Percentiles rank a stretch among this genome's conserved stretches.
Conservation (phyloP, 345 rosid genomes). For the sweet orange (Citrus sinensis) region DVS_A1.0 CM039169.1:5458001-5458500, state of each 20-base stretch:
- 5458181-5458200: too few relatives aligned
- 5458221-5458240: background rate
- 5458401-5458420: background rate
- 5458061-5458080: background rate
- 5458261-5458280: background rate
- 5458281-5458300: background rate
- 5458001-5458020: background rate
- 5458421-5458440: background rate
- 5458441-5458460: slow-evolving; percentile 89
- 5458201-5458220: background rate
- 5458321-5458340: background rate
- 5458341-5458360: background rate
- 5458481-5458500: slow-evolving; percentile 90
- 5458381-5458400: background rate
- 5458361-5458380: background rate
- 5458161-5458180: background rate
- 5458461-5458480: slow-evolving; percentile 99
- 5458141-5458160: background rate
- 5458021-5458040: background rate
- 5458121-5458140: background rate
- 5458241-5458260: background rate
- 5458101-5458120: background rate
- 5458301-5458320: background rate
- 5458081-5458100: background rate
- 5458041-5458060: background rate